Evolutionary conservation across 192 early-diverging fungal species (phyloP).

Genomic region (Radiomyces spectabilis): DNA sequence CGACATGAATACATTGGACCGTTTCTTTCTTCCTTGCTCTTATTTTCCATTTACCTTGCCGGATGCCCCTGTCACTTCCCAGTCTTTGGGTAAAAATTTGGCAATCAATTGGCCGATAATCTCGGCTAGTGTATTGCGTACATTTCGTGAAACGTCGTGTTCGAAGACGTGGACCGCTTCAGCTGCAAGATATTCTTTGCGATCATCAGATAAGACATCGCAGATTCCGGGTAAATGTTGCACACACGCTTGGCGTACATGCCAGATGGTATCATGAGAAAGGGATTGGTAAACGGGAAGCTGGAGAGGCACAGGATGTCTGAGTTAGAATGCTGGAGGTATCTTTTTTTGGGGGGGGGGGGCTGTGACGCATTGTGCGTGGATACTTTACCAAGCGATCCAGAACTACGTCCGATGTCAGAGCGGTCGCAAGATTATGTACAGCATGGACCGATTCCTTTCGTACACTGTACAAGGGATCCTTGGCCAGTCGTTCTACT

Average conservation of each 20-base stretch:
- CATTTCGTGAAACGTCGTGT: constrained; percentile 43
- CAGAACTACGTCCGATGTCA: constrained; percentile 20
- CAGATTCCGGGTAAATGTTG: constrained; percentile 39
- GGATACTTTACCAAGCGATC: constrained; percentile 34
- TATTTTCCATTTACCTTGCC: constrained; percentile 11
- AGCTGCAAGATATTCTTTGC: constrained; percentile 30
- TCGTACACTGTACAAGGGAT: constrained; percentile 47
- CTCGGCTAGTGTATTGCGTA: constrained; percentile 43
- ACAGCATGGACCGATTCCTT: constrained; percentile 40
- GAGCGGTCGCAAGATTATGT: constrained; percentile 29
- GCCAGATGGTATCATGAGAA: constrained; percentile 48
- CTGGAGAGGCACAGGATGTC: too few species aligned
- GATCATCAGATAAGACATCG: constrained; percentile 34
- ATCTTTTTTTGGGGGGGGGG: too few species aligned
- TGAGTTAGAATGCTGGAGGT: too few species aligned
- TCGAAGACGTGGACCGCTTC: constrained; percentile 35
- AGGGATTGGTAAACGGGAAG: constrained; percentile 44
- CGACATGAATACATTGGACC: not conserved
- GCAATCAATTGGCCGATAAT: constrained; percentile 46
- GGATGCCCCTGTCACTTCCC: constrained; percentile 22
- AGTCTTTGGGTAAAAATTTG: constrained; percentile 34
- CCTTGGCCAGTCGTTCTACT: constrained; percentile 38
- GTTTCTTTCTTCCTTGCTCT: not conserved
- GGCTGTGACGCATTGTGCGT: too few species aligned
- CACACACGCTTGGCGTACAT: constrained; percentile 45